phyloP scores from a whole-genome alignment of 2,329 filamentous ascomycete species.

The Lecanicillium sp. region DNA sequence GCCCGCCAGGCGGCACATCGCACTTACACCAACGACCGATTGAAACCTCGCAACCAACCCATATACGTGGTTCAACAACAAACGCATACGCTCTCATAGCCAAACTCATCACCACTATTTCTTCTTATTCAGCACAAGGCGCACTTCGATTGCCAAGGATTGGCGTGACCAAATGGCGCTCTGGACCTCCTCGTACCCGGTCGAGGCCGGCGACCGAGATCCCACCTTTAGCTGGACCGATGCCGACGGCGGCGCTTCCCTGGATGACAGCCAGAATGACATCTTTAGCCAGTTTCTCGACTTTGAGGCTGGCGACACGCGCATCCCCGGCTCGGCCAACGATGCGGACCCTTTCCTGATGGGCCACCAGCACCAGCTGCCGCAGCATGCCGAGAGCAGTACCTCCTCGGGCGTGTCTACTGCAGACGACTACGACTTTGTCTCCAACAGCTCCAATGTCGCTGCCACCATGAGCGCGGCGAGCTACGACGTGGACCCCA shows the following conservation, averaged over 20 bases:
- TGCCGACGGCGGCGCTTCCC: constrained; percentile 16
- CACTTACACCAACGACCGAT: no score
- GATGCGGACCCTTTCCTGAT: constrained; percentile 20
- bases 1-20: no score
- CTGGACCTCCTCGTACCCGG: constrained; percentile 26
- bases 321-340: constrained; percentile 10
- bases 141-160: no score
- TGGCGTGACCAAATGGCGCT: constrained; percentile 23
- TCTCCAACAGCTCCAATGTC: constrained; percentile 24
- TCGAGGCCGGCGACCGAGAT: constrained; percentile 26
- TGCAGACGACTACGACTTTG: constrained; percentile 27
- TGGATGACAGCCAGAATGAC: constrained; percentile 22
- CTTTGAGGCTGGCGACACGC: constrained; percentile 22
- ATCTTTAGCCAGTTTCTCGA: constrained; percentile 30
- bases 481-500: constrained; percentile 23
- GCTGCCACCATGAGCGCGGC: constrained; percentile 16
- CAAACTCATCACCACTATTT: no score
- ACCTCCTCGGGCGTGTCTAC: constrained; percentile 27
- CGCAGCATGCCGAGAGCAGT: constrained; percentile 20
- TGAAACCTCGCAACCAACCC: no score
- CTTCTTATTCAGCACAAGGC: no score
- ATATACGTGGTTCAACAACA: no score
- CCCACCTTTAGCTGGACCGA: constrained; percentile 28
- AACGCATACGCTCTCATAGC: no score
- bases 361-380: constrained; percentile 9